A percentile compares a stretch with the other conserved stretches of the same genome.
Conservation (phyloP, 2,329 filamentous ascomycete genomes). For the Penicillium aurantiogriseum region DNA sequence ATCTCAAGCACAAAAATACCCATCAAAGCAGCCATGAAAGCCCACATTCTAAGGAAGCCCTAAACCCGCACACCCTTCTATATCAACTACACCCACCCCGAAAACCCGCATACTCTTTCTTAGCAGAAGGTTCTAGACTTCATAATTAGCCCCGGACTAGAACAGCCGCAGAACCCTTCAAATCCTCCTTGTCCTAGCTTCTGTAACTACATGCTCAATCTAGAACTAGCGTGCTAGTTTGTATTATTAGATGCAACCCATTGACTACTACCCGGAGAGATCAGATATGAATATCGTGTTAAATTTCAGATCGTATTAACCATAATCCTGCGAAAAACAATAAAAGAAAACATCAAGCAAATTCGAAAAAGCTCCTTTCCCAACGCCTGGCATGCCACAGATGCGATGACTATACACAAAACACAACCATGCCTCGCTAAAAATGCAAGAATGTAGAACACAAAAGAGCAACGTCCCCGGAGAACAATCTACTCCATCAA, state of each 20-base stretch:
- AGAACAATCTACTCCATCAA: constrained; percentile 46
- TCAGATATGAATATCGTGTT: neutral
- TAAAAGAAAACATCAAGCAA: neutral
- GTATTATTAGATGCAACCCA: neutral
- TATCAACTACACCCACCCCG: too few species aligned
- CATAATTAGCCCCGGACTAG: neutral
- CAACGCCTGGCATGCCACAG: constrained; percentile 20
- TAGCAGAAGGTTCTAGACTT: neutral
- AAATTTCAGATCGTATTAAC: neutral
- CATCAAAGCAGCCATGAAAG: neutral
- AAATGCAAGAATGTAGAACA: constrained; percentile 10
- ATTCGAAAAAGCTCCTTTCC: constrained; percentile 1
- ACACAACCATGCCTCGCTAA: constrained; percentile 19
- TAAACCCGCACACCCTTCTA: too few species aligned
- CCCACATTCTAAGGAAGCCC: neutral
- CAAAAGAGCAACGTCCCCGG: neutral
- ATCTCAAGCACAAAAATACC: too few species aligned
- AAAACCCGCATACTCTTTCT: neutral
- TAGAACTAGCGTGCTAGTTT: too few species aligned
- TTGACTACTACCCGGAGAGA: neutral
- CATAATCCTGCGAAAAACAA: neutral
- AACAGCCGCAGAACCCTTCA: neutral
- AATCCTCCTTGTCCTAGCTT: neutral
- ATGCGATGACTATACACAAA: constrained; percentile 14
- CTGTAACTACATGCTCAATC: neutral